A percentile compares a stretch with the other conserved stretches of the same genome.
phyloP scores from a whole-genome alignment of 805 yeast species.

The Pichia deserticola region DNA sequence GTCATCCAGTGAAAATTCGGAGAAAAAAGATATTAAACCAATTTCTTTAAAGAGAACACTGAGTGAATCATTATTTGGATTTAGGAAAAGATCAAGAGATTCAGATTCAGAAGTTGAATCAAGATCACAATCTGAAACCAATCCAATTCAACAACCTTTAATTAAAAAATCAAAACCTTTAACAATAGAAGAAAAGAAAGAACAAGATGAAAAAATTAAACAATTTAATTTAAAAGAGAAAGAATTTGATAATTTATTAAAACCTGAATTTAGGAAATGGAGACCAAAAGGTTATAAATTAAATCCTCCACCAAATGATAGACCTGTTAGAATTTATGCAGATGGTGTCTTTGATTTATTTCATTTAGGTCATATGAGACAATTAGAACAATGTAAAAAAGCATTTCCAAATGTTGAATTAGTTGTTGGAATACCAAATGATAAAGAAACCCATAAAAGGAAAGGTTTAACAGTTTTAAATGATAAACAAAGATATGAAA shows the following conservation, averaged over 20 bases:
- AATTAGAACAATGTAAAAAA: conserved; percentile 93
- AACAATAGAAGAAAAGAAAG: conserved; percentile 20
- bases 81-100: conserved; percentile 5
- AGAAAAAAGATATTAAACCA: too few species aligned
- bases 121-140: background rate
- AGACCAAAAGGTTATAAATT: conserved; percentile 75
- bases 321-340: conserved; percentile 92
- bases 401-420: conserved; percentile 76
- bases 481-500: conserved; percentile 83
- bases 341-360: conserved; percentile 97
- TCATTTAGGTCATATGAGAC: conserved; percentile 97
- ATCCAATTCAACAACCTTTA: background rate
- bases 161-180: conserved; percentile 7
- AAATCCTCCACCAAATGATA: conserved; percentile 74
- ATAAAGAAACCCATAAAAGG: conserved; percentile 80
- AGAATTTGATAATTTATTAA: conserved; percentile 55
- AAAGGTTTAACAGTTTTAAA: conserved; percentile 90
- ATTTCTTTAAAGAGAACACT: conserved; percentile 7
- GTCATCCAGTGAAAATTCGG: too few species aligned
- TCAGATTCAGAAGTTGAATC: conserved; percentile 1
- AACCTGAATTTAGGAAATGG: conserved; percentile 63
- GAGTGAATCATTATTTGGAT: conserved; percentile 11
- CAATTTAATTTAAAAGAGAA: conserved; percentile 39
- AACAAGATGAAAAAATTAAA: conserved; percentile 18
- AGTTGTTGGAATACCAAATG: conserved; percentile 90